phyloP scores from a whole-genome alignment of 106 monocot species.

The Allium cepa region DNA sequence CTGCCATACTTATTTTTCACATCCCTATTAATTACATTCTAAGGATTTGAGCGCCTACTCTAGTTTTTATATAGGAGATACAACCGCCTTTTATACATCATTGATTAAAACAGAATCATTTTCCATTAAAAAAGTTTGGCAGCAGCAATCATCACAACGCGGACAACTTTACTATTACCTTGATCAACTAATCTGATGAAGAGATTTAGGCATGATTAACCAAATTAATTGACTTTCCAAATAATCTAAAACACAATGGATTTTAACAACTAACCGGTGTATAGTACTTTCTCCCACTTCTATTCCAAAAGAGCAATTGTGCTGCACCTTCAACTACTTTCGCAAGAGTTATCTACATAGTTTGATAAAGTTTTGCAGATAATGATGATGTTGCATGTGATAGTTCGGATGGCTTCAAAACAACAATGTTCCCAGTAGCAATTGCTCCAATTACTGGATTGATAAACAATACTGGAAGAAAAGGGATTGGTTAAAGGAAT shows the following conservation, averaged over 20 bases:
- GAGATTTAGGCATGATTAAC: neutral
- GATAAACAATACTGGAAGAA: conserved; percentile 13
- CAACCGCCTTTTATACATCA: no score
- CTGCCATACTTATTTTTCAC: no score
- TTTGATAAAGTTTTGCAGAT: conserved; percentile 32
- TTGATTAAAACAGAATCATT: neutral
- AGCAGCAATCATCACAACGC: conserved; percentile 64
- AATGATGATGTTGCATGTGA: conserved; percentile 44
- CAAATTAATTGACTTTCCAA: neutral
- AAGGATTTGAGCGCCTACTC: no score
- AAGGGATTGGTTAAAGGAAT: neutral
- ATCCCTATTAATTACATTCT: no score
- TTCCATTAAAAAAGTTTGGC: conserved; percentile 20
- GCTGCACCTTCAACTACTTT: conserved; percentile 75
- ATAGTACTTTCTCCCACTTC: conserved; percentile 84
- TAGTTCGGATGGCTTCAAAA: conserved; percentile 55
- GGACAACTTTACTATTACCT: conserved; percentile 48
- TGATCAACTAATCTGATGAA: neutral
- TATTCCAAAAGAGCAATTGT: conserved; percentile 64
- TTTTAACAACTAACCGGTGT: conserved; percentile 49
- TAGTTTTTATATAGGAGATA: no score
- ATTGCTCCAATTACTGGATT: conserved; percentile 63
- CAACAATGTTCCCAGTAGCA: conserved; percentile 55
- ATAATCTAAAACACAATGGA: neutral
- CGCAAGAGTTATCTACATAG: conserved; percentile 49